Conservation (phyloP, 2,329 filamentous ascomycete species). For the Cladorrhinum sp. region DNA sequence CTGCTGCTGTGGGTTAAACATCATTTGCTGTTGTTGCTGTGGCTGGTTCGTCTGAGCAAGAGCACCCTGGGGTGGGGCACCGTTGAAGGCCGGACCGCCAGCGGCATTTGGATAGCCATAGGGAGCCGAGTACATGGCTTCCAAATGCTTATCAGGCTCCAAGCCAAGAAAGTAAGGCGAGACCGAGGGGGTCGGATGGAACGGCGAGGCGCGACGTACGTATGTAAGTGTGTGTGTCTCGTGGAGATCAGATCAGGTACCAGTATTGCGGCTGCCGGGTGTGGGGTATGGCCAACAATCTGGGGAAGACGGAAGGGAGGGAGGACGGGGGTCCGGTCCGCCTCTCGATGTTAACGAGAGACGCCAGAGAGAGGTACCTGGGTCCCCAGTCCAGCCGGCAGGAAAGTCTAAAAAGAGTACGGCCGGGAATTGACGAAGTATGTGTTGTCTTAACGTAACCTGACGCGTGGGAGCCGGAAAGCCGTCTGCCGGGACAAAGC, state of each 20-base stretch:
- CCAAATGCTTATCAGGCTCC: conserved; percentile 20
- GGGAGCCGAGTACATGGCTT: conserved; percentile 54
- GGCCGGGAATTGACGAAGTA: conserved; percentile 20
- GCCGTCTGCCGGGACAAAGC: conserved; percentile 4
- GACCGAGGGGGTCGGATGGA: conserved; percentile 20
- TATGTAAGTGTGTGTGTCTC: conserved; percentile 8
- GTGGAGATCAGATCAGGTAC: conserved; percentile 27
- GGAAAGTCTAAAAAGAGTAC: conserved; percentile 5
- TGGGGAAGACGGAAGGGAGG: conserved; percentile 25
- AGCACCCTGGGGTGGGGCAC: conserved; percentile 46
- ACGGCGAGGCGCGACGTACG: conserved; percentile 18
- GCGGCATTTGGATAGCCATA: conserved; percentile 55
- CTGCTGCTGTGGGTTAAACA: conserved; percentile 56
- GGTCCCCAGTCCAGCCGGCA: conserved; percentile 19
- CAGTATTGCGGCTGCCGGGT: conserved; percentile 26
- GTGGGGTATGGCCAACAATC: conserved; percentile 29
- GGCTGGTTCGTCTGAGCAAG: conserved; percentile 44
- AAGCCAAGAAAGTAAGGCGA: conserved; percentile 24
- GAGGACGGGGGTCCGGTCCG: conserved; percentile 23
- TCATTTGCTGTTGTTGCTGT: conserved; percentile 50
- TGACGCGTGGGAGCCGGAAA: conserved; percentile 9
- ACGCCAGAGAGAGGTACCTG: conserved; percentile 11
- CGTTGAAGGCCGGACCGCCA: conserved; percentile 51
- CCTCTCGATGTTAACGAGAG: conserved; percentile 8
- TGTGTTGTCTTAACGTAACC: conserved; percentile 18